Percentiles rank a stretch among this genome's conserved stretches.
These are phyloP conservation scores for Lasiodiplodia sp. DNA, from an alignment of 2,329 filamentous ascomycete species.

Conservation along the genomic window DNA sequence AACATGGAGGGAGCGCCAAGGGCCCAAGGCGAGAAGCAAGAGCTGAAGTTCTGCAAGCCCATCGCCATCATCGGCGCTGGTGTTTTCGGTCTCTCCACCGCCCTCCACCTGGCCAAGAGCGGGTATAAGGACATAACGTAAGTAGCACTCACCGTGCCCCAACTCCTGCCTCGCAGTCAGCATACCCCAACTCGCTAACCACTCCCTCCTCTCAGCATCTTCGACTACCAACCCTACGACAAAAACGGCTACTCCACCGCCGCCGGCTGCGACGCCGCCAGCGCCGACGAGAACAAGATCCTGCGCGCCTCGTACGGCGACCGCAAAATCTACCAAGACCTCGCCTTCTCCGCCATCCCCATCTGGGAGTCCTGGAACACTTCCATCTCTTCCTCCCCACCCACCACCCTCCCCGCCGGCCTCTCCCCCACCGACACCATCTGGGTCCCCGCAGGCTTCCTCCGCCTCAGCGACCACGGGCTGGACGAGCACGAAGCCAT, in stretches of 20 bases:
- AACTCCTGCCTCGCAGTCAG: neutral
- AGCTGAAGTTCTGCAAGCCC: conserved; percentile 28
- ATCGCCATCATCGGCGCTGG: conserved; percentile 44
- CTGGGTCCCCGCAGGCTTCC: conserved; percentile 38
- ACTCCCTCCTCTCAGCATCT: neutral
- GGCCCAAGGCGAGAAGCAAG: conserved; percentile 24
- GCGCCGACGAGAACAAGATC: conserved; percentile 60
- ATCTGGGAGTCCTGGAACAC: conserved; percentile 30
- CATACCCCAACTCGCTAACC: neutral
- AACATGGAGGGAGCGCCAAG: conserved; percentile 29
- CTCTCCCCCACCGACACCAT: conserved; percentile 25
- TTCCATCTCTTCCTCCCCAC: neutral
- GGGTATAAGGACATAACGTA: conserved; percentile 30
- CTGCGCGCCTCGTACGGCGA: conserved; percentile 67
- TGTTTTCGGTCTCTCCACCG: conserved; percentile 48
- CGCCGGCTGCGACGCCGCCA: conserved; percentile 29
- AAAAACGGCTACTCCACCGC: conserved; percentile 23
- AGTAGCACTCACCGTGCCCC: neutral
- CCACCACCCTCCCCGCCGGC: conserved; percentile 4
- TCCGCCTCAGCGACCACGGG: conserved; percentile 33
- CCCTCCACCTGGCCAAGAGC: conserved; percentile 49
- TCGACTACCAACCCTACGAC: conserved; percentile 28
- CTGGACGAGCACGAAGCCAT: conserved; percentile 34
- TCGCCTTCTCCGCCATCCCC: conserved; percentile 28
- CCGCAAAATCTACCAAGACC: conserved; percentile 29